A percentile compares a stretch with the other conserved stretches of the same genome.
phyloP scores from a whole-genome alignment of 2,329 filamentous ascomycete genomes.

The Paraphaeosphaeria sporulosa region DNA sequence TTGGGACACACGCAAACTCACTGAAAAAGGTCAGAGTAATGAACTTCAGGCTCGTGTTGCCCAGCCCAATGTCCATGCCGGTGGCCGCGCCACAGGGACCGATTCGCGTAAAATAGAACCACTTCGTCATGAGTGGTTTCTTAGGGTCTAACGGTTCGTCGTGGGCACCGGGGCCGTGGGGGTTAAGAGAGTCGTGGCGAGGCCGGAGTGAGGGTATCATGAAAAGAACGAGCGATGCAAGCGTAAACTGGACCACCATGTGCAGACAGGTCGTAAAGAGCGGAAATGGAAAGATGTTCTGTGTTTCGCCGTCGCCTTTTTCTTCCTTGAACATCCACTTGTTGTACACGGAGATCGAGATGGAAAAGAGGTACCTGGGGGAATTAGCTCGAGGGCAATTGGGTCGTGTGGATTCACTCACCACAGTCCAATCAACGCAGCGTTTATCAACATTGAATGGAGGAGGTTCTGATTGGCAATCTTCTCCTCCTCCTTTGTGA shows the following conservation, averaged over 20 bases:
- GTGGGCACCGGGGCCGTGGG: slow-evolving; percentile 37
- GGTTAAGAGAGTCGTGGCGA: slow-evolving; percentile 54
- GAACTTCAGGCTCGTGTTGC: slow-evolving; percentile 94
- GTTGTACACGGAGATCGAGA: slow-evolving; percentile 85
- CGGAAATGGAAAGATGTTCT: slow-evolving; percentile 84
- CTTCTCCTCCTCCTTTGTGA: slow-evolving; percentile 76
- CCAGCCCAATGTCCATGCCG: slow-evolving; percentile 92
- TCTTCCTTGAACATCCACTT: slow-evolving; percentile 96
- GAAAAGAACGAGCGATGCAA: slow-evolving; percentile 80
- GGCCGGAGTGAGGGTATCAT: slow-evolving; percentile 85
- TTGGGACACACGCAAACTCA: slow-evolving; percentile 30
- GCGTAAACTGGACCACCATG: slow-evolving; percentile 88
- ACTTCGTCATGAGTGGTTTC: slow-evolving; percentile 78
- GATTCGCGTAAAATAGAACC: slow-evolving; percentile 92
- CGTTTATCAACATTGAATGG: slow-evolving; percentile 74
- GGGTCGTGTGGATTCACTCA: slow-evolving; percentile 44
- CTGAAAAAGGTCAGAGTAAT: slow-evolving; percentile 97
- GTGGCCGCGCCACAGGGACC: slow-evolving; percentile 92
- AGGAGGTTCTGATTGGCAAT: slow-evolving; percentile 78
- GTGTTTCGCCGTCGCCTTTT: slow-evolving; percentile 42
- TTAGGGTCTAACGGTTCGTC: slow-evolving; percentile 47
- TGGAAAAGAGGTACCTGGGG: slow-evolving; percentile 76
- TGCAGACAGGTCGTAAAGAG: slow-evolving; percentile 94
- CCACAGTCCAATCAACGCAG: slow-evolving; percentile 85
- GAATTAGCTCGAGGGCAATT: slow-evolving; percentile 22